phyloP scores from a whole-genome alignment of 352 stramenopile species.

The Plasmopara viticola region DNA sequence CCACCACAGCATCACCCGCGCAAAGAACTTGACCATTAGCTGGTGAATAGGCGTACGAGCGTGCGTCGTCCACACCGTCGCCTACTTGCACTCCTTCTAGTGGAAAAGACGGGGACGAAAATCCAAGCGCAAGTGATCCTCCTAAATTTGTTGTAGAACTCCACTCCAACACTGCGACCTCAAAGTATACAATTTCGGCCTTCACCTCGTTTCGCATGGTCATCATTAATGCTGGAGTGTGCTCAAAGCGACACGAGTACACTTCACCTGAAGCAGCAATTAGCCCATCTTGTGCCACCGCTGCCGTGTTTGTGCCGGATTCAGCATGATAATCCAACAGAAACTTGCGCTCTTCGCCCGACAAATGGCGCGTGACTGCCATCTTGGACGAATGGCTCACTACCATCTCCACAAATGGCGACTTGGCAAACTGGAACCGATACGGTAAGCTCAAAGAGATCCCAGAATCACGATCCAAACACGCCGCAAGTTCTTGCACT shows the following conservation, averaged over 20 bases:
- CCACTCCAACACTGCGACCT: slow-evolving; percentile 71
- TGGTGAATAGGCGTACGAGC: slow-evolving; percentile 67
- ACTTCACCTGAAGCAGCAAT: slow-evolving; percentile 11
- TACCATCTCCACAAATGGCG: slow-evolving; percentile 64
- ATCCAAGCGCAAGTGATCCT: slow-evolving; percentile 46
- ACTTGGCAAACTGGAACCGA: slow-evolving; percentile 61
- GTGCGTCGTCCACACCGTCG: slow-evolving; percentile 23
- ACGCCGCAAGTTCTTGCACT: slow-evolving; percentile 46
- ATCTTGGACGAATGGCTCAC: slow-evolving; percentile 81
- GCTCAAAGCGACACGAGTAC: slow-evolving; percentile 78
- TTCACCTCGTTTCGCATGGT: slow-evolving; percentile 64
- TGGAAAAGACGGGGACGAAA: slow-evolving; percentile 59
- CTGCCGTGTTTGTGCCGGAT: slow-evolving; percentile 21
- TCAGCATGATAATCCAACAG: slow-evolving; percentile 56
- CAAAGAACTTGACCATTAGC: slow-evolving; percentile 63
- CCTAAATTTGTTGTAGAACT: slow-evolving; percentile 16
- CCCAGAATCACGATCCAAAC: slow-evolving; percentile 39
- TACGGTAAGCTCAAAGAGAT: slow-evolving; percentile 64
- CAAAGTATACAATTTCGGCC: slow-evolving; percentile 77
- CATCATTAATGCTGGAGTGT: slow-evolving; percentile 67
- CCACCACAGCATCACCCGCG: slow-evolving; percentile 34
- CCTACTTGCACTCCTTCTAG: slow-evolving; percentile 65
- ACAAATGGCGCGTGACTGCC: slow-evolving; percentile 61
- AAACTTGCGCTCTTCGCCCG: slow-evolving; percentile 72
- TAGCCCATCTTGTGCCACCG: slow-evolving; percentile 14